Base-by-base conservation (phyloP, 1,284 basidiomycete genomes). In the Neonothopanus nambi region DNA sequence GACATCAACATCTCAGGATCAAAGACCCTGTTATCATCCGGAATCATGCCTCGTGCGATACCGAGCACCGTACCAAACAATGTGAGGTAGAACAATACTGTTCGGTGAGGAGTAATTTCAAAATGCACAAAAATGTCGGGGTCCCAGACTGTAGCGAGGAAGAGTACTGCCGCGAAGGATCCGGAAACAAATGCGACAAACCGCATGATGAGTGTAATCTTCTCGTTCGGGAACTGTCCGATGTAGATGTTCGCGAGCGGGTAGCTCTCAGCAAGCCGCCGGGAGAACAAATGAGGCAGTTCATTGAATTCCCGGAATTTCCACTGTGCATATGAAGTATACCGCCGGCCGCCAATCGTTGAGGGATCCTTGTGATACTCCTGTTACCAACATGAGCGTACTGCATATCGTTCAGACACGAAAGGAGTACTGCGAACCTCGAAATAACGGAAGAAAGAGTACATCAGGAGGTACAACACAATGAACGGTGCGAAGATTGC, bases 301-400 rank as follows among this genome's bases (percentile, higher is more conserved):
- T 99, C 96, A 68, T 99, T 99, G 77, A 98, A 99, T 69, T 99
- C 97, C 57, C 97, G 83, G 66, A 99, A 99, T 67, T 98, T 98
- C 97, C 97, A 99, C 60, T 92, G 87, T 0, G 95, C 96, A 60
- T 92, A 95, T 1, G 88, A 89, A 0, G 96, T 99, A 65, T 98
- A 99, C 59, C 91, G 85, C 36, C 97, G 84, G 3, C 90, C 87
- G 21, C 95, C 91, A 45, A 98, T 92, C 0, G 91, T 89, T 0
- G 95, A 96, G 1, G 96, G 96, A 65, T 99, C 93, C 72, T 98
- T 95, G 80, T 95, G 96, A 66, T 98, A 98, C 78, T 99, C 95
- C 94, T 97, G 59, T 15, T 51, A 26, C 47, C 35, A 40, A 13
- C 20, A 47, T 33, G 9, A 33, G 30, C 30, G 8, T 4, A 13